Base-by-base conservation (phyloP, 2,329 filamentous ascomycete species). In the Ambrosiella xylebori region DNA sequence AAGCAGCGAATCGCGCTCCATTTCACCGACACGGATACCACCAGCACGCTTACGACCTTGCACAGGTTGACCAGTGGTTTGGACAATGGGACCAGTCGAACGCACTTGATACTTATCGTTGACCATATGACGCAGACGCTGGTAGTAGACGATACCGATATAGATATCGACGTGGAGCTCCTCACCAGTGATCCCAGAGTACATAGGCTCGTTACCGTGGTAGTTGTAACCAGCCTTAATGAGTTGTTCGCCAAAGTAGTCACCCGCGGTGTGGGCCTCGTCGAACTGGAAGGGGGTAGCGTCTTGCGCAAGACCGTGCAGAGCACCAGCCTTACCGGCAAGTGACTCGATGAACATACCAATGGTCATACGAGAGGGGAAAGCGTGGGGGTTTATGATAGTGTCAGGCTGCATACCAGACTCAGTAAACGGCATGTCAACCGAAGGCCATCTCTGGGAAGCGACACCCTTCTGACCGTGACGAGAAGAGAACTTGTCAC, bases 71-170 rank as follows among this genome's bases (percentile, higher is more conserved):
- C 91, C 90, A 0, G 91, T 97, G 13, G 93, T 81, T 27, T 85
- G 81, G 58, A 93, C 93, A 49, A 96, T 85, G 0, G 90, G 90
- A 58, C 93, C 93, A 0, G 93, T 97, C 2, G 93, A 97, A 71
- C 93, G 84, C 58, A 97, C 93, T 71, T 98, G 93, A 77, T 87
- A 98, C 73, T 98, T 98, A 72, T 98, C 93, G 79, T 96, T 97
- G 59, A 98, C 93, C 93, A 98, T 98, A 83, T 98, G 93, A 69
- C 93, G 80, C 61, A 98, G 79, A 70, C 93, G 84, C 73, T 98
- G 93, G 76, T 98, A 98, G 77, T 97, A 97, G 61, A 98, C 93
- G 9, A 96, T 84, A 52, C 93, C 93, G 61, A 97, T 81, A 73
- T 95, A 98, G 66, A 98, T 97, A 68, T 98, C 93, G 6, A 89